phyloP scores from a whole-genome alignment of 2,329 filamentous ascomycete species.

The Fusarium sp. region DNA sequence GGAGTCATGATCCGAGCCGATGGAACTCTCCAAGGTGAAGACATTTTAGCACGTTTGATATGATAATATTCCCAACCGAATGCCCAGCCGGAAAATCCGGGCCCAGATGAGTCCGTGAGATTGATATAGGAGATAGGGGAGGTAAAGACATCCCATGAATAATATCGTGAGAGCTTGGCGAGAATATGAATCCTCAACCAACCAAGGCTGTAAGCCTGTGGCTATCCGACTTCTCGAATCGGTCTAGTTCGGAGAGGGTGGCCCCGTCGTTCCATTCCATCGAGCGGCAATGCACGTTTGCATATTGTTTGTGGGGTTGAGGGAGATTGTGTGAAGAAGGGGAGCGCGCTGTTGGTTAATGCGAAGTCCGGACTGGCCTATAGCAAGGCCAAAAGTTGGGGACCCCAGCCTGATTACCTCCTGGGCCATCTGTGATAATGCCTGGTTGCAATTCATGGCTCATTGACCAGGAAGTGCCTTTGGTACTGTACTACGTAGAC shows the following conservation, averaged over 20 bases:
- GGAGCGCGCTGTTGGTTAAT: conserved; percentile 17
- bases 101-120: background rate
- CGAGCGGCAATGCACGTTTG: conserved; percentile 30
- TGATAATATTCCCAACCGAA: background rate
- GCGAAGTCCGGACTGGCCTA: conserved; percentile 8
- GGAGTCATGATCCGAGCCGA: conserved; percentile 3
- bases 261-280: conserved; percentile 24
- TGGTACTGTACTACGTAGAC: background rate
- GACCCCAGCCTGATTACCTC: conserved; percentile 15
- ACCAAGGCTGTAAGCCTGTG: background rate
- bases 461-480: background rate
- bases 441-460: conserved; percentile 12
- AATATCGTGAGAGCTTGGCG: conserved; percentile 14
- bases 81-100: conserved; percentile 11
- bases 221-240: background rate
- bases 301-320: conserved; percentile 27
- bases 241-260: conserved; percentile 12
- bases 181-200: background rate
- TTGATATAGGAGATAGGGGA: background rate
- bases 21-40: background rate
- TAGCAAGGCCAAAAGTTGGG: conserved; percentile 26
- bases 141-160: conserved; percentile 3
- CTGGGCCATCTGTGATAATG: background rate
- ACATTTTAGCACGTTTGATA: background rate
- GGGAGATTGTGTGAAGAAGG: conserved; percentile 25